phyloP scores from a whole-genome alignment of 108 stramenopile genomes.

The Discostella stelligeroides region DNA sequence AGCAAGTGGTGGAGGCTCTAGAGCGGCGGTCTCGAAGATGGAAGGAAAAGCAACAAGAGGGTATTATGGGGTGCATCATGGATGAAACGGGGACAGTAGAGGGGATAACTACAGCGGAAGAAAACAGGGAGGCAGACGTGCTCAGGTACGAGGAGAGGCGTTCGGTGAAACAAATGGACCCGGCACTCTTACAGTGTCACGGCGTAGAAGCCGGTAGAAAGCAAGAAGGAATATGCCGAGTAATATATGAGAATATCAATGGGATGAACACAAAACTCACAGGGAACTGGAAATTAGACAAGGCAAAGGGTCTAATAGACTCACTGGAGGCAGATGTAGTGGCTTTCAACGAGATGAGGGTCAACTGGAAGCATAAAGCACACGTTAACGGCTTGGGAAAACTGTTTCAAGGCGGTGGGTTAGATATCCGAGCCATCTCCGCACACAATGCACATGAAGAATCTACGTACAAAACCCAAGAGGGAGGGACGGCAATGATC shows the following conservation, averaged over 20 bases:
- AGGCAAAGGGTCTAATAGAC: background rate
- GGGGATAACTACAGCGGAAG: slow-evolving; percentile 2
- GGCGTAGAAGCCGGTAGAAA: too few relatives aligned
- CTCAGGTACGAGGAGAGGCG: too few relatives aligned
- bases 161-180: too few relatives aligned
- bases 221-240: too few relatives aligned
- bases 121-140: too few relatives aligned
- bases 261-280: background rate
- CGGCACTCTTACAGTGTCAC: too few relatives aligned
- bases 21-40: too few relatives aligned
- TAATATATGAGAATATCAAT: background rate
- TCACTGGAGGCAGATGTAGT: background rate
- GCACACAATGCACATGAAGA: background rate
- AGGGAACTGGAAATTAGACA: background rate
- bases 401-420: background rate
- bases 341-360: background rate
- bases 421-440: too few relatives aligned
- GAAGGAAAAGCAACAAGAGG: background rate
- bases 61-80: background rate
- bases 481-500: background rate
- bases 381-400: background rate
- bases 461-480: background rate
- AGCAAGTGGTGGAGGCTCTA: too few relatives aligned
- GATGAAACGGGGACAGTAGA: background rate
- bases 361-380: too few relatives aligned